Evolutionary conservation across 2,329 filamentous ascomycete species (phyloP).

Genomic region (Aspergillus sojae): DNA sequence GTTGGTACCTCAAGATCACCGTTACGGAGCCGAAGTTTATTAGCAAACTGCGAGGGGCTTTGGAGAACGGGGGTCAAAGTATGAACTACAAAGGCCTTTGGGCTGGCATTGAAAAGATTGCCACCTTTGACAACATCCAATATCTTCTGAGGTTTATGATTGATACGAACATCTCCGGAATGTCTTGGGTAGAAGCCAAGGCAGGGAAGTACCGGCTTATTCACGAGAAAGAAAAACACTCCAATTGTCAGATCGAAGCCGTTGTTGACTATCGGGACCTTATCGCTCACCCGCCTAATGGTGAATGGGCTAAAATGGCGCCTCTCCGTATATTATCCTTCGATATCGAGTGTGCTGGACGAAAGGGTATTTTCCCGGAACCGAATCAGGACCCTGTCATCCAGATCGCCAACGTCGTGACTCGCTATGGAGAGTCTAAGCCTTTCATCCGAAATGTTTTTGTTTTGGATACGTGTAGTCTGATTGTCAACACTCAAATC

Average conservation of each 20-base stretch:
- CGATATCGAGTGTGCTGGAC: conserved; percentile 97
- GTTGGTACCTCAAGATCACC: conserved; percentile 89
- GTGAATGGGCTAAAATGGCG: conserved; percentile 98
- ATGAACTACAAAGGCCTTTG: conserved; percentile 93
- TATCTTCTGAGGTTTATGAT: conserved; percentile 98
- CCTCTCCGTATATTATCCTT: conserved; percentile 91
- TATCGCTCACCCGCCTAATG: conserved; percentile 82
- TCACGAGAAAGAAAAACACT: conserved; percentile 68
- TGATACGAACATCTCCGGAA: conserved; percentile 88
- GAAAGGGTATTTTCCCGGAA: conserved; percentile 97
- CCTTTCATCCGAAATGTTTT: conserved; percentile 97
- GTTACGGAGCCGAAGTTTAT: conserved; percentile 89
- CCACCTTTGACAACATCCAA: conserved; percentile 95
- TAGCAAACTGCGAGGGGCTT: conserved; percentile 70
- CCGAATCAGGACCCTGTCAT: conserved; percentile 91
- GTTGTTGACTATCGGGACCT: conserved; percentile 79
- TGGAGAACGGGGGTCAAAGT: conserved; percentile 66
- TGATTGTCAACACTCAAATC: conserved; percentile 93
- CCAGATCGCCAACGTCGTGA: conserved; percentile 96
- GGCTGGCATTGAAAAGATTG: conserved; percentile 71
- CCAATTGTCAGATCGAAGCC: conserved; percentile 96
- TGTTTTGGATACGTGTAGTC: conserved; percentile 85
- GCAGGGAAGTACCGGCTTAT: conserved; percentile 73
- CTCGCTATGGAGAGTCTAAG: conserved; percentile 90
- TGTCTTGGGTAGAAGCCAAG: conserved; percentile 95